A percentile compares a stretch with the other conserved stretches of the same genome.
Conservation (phyloP, 179 eudicot genomes). For the Spergularia azorica region DNA sequence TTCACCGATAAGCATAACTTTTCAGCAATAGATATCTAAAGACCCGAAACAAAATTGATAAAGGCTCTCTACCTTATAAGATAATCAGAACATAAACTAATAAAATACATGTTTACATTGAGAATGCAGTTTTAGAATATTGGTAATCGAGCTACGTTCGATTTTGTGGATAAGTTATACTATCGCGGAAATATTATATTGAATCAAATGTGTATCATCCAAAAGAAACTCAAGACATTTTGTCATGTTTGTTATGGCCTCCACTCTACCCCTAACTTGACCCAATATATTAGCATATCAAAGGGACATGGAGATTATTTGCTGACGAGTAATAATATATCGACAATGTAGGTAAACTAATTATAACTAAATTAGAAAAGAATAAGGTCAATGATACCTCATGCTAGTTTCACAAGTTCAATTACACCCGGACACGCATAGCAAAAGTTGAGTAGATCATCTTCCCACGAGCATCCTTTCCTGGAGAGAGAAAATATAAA, state of each 20-base stretch:
- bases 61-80: too few relatives aligned
- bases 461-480: background rate
- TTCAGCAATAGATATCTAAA: background rate
- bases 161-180: background rate
- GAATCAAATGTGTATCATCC: background rate
- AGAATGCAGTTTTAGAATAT: background rate
- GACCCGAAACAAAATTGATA: background rate
- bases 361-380: background rate
- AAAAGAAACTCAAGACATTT: background rate
- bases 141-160: background rate
- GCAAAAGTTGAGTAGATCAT: conserved; percentile 7
- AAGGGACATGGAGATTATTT: background rate
- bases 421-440: conserved; percentile 14
- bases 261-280: conserved; percentile 5
- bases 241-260: conserved; percentile 17
- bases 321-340: conserved; percentile 1
- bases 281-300: conserved; percentile 11
- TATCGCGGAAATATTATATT: background rate
- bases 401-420: background rate
- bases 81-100: background rate
- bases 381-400: conserved; percentile 20
- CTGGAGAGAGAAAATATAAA: conserved; percentile 13
- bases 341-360: conserved; percentile 16
- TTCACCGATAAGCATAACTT: conserved; percentile 15
- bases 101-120: background rate